Evolutionary conservation across 257 asterid genomes (phyloP), one percentile per base, ranked within the genome.

Genomic region (Primulina huaijiensis): DNA sequence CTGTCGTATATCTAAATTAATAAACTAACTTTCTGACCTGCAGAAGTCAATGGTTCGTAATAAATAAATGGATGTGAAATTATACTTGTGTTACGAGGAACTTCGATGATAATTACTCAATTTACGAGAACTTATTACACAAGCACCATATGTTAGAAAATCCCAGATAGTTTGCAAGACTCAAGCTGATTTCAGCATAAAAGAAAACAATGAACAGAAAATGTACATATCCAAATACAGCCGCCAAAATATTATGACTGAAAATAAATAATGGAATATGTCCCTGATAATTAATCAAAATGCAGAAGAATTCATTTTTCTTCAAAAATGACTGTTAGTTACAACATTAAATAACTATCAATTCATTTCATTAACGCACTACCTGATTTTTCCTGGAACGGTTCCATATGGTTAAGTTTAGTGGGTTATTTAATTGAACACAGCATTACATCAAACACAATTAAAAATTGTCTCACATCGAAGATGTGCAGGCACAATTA

Each of bases 1-100:
- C 66, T 59, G 60, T 31, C 23, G 16, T 7, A 50, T 61, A 40
- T 52, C 65, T 66, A 56, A 68, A 62, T 60, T 37, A 63, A 67
- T 67, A 60, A 60, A 73, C 58, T 70, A 20, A 6, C 34, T 67
- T 64, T n/a, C 17, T 31, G 6, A 20, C n/a, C n/a, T 19, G 16
- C 40, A 58, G 63, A 56, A 17, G 37, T 30, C 40, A 23, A 60
- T 67, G 19, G 19, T 60, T 25, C 30, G 65, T 55, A 53, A 17
- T 29, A 35, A 37, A 25, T 27, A 68, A 57, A 72, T 64, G 65
- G 66, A 67, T 56, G 11, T 62, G 43, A 25, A 59, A 3, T 59
- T 35, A 52, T 43, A 3, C 16, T 37, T 20, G 50, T 55, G 55
- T 27, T 65, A 23, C 40, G 19, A n/a, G 27, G 62, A 46, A 46